Base-by-base conservation (phyloP, 2,329 filamentous ascomycete species). In the Kalmusia sp. region DNA sequence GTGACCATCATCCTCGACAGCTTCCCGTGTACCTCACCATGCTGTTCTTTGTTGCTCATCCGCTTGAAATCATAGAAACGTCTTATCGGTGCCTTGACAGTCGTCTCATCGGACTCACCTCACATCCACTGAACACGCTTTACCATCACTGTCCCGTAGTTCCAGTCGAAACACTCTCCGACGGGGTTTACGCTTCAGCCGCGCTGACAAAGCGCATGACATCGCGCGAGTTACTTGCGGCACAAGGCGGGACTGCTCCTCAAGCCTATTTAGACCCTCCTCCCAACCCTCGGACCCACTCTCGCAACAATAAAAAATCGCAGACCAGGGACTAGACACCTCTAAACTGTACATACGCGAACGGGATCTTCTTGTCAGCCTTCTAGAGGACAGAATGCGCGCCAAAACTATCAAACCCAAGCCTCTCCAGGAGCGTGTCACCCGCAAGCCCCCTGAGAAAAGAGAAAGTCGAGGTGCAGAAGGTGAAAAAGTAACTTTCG, bases 141-240 rank as follows among this genome's bases (percentile, higher is more conserved):
- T 22, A 38, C 38, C 40, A 19, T 34, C 17, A 35, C 45, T 8
- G 40, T 24, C 19, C 14, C 31, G 2, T 22, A 27, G 25, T 12
- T 34, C 37, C 31, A 30, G 27, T n/a, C n/a, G 41, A 7, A 25
- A 11, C 9, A 7, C 34, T n/a, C 4, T 44, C n/a, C n/a, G 45
- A 7, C 35, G 50, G 37, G 50, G 47, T 19, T 30, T 49, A 1
- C 58, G 58, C 43, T 49, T 38, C 39, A 49, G 52, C 8, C 52
- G 55, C 28, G 52, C 49, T 17, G 55, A 61, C n/a, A 35, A 50
- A 52, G 22, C 58, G 58, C 43, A 15, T 38, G 17, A 46, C 31
- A 22, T 28, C 44, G 12, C 30, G 41, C 27, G 45, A 55, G 28
- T n/a, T n/a, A n/a, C n/a, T n/a, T n/a, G n/a, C n/a, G n/a, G n/a